Base-by-base conservation (phyloP, 257 asterid genomes). In the Osmanthus fragrans region DNA sequence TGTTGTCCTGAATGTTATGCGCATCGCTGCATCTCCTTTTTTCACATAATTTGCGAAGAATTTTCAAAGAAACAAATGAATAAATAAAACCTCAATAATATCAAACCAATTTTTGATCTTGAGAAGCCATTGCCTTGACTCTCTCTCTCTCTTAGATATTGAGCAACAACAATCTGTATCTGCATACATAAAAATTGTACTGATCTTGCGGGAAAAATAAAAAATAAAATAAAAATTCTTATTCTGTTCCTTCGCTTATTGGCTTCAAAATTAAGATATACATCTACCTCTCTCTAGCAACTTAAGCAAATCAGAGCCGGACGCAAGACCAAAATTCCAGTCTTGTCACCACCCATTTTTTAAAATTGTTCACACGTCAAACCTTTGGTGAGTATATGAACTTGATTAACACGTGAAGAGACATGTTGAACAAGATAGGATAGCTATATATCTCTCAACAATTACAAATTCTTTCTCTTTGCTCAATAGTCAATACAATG, bases 11-110 rank as follows among this genome's bases (percentile, higher is more conserved):
- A 70, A 58, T n/a, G 66, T 71, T 63, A 77, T 70, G 60, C 36
- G 72, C 77, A 60, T 78, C 77, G 16, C 81, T 78, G 76, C 81
- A 78, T 71, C 77, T 71, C 81, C 0, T 36, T 5, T 36, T 72
- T 39, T 71, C 25, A 21, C 54, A 68, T 29, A 21, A 71, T 58
- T 58, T 21, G 39, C 39, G 0, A 36, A 36, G 39, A 36, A 36
- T 36, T 36, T 36, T n/a, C 66, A 58, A 21, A 58, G 66, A 58
- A 58, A 58, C 30, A 58, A 58, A 58, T 58, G 16, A 58, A 58
- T 58, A 58, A 5, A 56, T 56, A 10, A 5, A 47, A 40, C 10
- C 0, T n/a, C 4, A 56, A 56, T 56, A n/a, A 6, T 5, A 21
- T 7, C 66, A 58, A 58, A 58, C 4, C 66, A 21, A 21, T 58